Base-by-base conservation (phyloP, 495 filamentous ascomycete species). In the Massariosphaeria phaeospora region DNA sequence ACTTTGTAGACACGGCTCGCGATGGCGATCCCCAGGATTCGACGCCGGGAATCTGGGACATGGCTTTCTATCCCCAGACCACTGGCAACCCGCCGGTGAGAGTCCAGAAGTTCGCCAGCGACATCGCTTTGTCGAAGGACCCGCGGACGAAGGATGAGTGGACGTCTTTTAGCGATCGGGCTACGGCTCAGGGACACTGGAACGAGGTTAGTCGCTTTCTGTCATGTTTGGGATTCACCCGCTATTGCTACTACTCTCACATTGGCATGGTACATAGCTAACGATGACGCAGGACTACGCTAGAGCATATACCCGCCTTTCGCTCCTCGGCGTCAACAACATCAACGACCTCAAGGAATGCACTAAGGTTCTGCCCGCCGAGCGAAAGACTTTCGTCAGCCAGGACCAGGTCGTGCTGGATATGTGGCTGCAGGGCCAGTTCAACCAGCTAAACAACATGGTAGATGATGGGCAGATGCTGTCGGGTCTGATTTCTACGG, bases 71-170 rank as follows among this genome's bases (percentile, higher is more conserved):
- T 63, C 40, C 44, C 3, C 57, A 75, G 66, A 75, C 72, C 7
- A 61, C 55, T 0, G 48, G 52, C 1, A 50, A 30, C 2, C 55
- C 69, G 13, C 72, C 76, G n/a, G 52, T 51, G 0, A 10, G 70
- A 2, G 70, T 77, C 34, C 69, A 73, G 58, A 74, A 71, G 34
- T 71, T 79, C 57, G 66, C 61, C 7, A 73, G 69, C 48, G 76
- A 78, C 52, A 61, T 72, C 12, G 52, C 60, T 27, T 62, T 79
- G 17, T 62, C 70, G 6, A 49, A 64, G 15, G 68, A 77, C 45
- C 58, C 68, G 1, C 52, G 60, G 31, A 67, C 73, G 2, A 36
- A 57, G 35, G 61, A 25, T 0, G 67, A 72, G 40, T 75, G 69
- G 66, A 24, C 64, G 41, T 26, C 55, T 30, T 75, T 73, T 52